These are phyloP conservation scores for Rutstroemia sp. DNA, from an alignment of 2,329 filamentous ascomycete genomes.

Conservation along the genomic window DNA sequence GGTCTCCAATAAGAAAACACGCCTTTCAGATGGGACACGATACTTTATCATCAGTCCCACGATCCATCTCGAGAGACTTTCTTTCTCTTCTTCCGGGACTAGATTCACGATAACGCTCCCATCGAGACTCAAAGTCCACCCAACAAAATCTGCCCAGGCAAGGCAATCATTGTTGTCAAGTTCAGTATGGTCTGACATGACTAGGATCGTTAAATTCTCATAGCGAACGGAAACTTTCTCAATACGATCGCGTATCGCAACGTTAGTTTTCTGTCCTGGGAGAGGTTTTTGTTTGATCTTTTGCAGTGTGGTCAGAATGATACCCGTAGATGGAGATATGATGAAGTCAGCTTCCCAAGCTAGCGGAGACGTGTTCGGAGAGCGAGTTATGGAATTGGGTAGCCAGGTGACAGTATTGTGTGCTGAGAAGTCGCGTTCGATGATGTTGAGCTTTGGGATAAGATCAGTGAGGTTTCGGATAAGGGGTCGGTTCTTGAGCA, in stretches of 20 bases:
- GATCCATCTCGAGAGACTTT: slow-evolving; percentile 48
- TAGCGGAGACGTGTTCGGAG: slow-evolving; percentile 33
- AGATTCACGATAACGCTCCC: slow-evolving; percentile 37
- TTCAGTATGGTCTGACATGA: slow-evolving; percentile 45
- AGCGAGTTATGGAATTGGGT: slow-evolving; percentile 28
- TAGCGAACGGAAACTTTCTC: slow-evolving; percentile 49
- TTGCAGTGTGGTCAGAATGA: slow-evolving; percentile 65
- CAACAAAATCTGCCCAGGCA: slow-evolving; percentile 26
- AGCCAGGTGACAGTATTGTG: slow-evolving; percentile 32
- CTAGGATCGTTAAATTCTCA: slow-evolving; percentile 58
- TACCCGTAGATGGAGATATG: slow-evolving; percentile 58
- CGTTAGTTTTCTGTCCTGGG: slow-evolving; percentile 46
- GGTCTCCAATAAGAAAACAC: slow-evolving; percentile 37
- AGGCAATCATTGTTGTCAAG: slow-evolving; percentile 22
- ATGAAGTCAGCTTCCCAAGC: slow-evolving; percentile 64
- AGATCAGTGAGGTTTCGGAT: slow-evolving; percentile 42
- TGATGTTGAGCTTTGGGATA: slow-evolving; percentile 42
- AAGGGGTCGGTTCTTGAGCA: slow-evolving; percentile 38
- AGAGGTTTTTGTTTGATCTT: slow-evolving; percentile 64
- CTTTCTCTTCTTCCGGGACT: slow-evolving; percentile 40
- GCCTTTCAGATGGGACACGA: background rate
- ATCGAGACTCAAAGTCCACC: slow-evolving; percentile 30
- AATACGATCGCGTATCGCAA: slow-evolving; percentile 49
- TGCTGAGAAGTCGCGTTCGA: slow-evolving; percentile 52
- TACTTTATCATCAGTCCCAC: slow-evolving; percentile 41